Base-by-base conservation (phyloP, 2,329 filamentous ascomycete genomes). In the Pseudomassariella vexata region DNA sequence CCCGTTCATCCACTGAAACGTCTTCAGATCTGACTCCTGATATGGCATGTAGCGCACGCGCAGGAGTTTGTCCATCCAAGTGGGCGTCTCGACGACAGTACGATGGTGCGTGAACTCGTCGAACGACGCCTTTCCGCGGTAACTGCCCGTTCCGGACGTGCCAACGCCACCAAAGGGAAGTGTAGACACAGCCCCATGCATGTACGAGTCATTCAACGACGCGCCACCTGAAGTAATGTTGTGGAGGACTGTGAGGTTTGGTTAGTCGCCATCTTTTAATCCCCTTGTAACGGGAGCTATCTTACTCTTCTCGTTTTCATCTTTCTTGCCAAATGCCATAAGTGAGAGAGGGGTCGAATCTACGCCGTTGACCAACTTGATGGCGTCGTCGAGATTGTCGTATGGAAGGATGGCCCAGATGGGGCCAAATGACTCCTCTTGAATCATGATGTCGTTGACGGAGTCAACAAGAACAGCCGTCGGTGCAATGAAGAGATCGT, bases 381-480 rank as follows among this genome's bases (percentile, higher is more conserved):
- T 88, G 30, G 89, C 90, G 49, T 94, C 77, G 44, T 94, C 85
- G n/a, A 95, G 68, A 46, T 77, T 72, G 42, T 86, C 74, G 34
- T 87, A 82, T 0, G 87, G 73, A 33, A 94, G 64, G 41, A 96
- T 78, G 41, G 85, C 81, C 45, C 94, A 87, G 38, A 95, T 70
- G n/a, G 92, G 92, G 6, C 90, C 92, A 54, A 98, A 98, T 25
- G 81, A 86, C 64, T 98, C 92, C 41, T 94, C 77, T 16, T 65
- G 63, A 51, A 95, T 73, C 59, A 95, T 76, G 6, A 81, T 72
- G 60, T 95, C 90, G 29, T 89, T 73, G 11, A 73, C 54, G 40
- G 77, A 79, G 44, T 85, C 70, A 22, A 95, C 82, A 39, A 86
- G 71, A n/a, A 98, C 79, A n/a, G 90, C 79, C 0, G 92, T 98